phyloP scores from a whole-genome alignment of 495 filamentous ascomycete species.

The Lophium mytilinum region DNA sequence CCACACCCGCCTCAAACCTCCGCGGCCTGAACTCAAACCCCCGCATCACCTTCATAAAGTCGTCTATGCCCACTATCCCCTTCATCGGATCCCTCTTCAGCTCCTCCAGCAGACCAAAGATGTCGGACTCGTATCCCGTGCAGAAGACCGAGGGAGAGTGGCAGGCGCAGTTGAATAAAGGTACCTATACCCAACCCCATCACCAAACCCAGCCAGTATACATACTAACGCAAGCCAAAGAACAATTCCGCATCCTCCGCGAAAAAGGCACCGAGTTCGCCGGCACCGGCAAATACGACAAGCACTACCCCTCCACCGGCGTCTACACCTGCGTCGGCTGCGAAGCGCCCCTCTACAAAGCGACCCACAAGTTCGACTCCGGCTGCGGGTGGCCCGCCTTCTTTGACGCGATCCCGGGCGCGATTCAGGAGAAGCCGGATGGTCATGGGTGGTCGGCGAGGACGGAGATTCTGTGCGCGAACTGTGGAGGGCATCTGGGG shows the following conservation, averaged over 20 bases:
- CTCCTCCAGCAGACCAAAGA: constrained; percentile 37
- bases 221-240: constrained; percentile 35
- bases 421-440: constrained; percentile 74
- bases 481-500: constrained; percentile 91
- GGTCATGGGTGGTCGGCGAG: constrained; percentile 69
- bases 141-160: constrained; percentile 77
- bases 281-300: constrained; percentile 74
- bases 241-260: constrained; percentile 89
- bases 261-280: constrained; percentile 83
- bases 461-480: constrained; percentile 87
- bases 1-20: neutral
- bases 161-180: constrained; percentile 71
- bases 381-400: constrained; percentile 98
- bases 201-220: neutral
- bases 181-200: constrained; percentile 37
- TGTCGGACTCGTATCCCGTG: constrained; percentile 56
- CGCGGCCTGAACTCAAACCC: constrained; percentile 10
- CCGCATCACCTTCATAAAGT: constrained; percentile 29
- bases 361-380: constrained; percentile 87
- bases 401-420: constrained; percentile 86
- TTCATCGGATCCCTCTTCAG: constrained; percentile 76
- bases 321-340: constrained; percentile 83
- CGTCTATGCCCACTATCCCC: constrained; percentile 63
- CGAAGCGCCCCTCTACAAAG: constrained; percentile 78
- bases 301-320: constrained; percentile 65